Evolutionary conservation across 352 stramenopile genomes (phyloP), one percentile per base, ranked within the genome.

Genomic region (Globisporangium abappressorium): DNA sequence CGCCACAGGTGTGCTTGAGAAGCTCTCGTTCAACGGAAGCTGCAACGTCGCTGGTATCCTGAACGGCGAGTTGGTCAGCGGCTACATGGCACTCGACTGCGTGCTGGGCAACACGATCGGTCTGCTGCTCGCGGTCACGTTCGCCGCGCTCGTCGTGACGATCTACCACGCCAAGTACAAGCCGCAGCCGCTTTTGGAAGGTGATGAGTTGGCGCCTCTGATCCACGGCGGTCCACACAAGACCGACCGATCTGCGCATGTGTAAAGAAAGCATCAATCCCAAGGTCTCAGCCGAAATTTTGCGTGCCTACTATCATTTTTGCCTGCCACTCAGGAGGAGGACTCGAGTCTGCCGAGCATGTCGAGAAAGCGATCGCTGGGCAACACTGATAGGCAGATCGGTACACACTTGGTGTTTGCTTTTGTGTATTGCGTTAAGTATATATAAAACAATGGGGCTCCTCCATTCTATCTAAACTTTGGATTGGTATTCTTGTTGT

Each of bases 1-100:
- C 2, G 87, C 85, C 8, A 73, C 76, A 0, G 87, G 89, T 2
- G 80, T 95, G 14, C 49, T 94, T 20, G 83, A 96, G 73, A 95
- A 95, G 67, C 81, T 96, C 49, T 81, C 79, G 59, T 96, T 96
- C 70, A 93, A 94, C 56, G 80, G 68, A 9, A 94, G 85, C 62
- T 96, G 89, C 78, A 95, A 96, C 67, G 72, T 95, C 33, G 82
- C 67, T 41, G 87, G 87, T 7, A 74, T 77, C 41, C 68, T 93
- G 24, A 74, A 95, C 46, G 87, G 84, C 51, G 46, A 77, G 24
- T 60, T 70, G n/a, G 81, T 94, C n/a, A 75, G 74, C n/a, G 86
- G 83, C 2, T 90, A 79, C 71, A 90, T 93, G 84, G 75, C 88
- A 2, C 47, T 69, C 0, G 86, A 94, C 66, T 96, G 88, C 51